phyloP scores from a whole-genome alignment of 257 asterid genomes.

The Ophiorrhiza pumila region DNA sequence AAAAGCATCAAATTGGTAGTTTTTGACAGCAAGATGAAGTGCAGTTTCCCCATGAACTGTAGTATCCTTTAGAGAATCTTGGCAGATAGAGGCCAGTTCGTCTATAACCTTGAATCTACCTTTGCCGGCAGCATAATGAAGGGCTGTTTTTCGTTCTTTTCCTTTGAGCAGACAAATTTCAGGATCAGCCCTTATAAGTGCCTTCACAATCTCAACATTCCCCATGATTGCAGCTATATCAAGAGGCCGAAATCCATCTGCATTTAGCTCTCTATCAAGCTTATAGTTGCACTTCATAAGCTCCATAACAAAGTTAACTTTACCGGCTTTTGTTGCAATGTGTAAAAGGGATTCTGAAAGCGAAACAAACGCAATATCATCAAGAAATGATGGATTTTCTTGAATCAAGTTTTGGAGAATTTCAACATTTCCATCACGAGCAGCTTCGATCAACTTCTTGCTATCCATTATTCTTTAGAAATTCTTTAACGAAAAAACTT shows the following conservation, averaged over 20 bases:
- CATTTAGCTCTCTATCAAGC: slow-evolving; percentile 2
- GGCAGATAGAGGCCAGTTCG: not conserved
- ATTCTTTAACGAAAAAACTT: not conserved
- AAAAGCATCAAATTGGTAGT: slow-evolving; percentile 29
- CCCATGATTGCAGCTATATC: slow-evolving; percentile 10
- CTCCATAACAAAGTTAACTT: not conserved
- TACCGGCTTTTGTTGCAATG: not conserved
- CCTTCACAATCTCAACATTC: not conserved
- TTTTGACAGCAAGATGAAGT: slow-evolving; percentile 35
- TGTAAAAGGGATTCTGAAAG: slow-evolving; percentile 1
- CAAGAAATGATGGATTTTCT: not conserved
- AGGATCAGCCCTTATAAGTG: not conserved
- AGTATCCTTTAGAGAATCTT: slow-evolving; percentile 19
- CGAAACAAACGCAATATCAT: slow-evolving; percentile 1
- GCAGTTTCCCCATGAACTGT: slow-evolving; percentile 33
- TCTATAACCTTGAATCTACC: slow-evolving; percentile 1
- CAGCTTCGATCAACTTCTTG: not conserved
- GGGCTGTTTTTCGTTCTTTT: slow-evolving; percentile 6
- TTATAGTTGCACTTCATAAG: slow-evolving; percentile 1
- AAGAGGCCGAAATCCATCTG: slow-evolving; percentile 6
- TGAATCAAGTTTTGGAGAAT: not conserved
- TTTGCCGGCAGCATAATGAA: slow-evolving; percentile 6
- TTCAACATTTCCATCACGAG: not conserved
- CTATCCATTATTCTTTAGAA: not conserved
- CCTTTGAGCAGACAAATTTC: slow-evolving; percentile 13